phyloP scores from a whole-genome alignment of 2,329 filamentous ascomycete species.

The Plenodomus tracheiphilus region DNA sequence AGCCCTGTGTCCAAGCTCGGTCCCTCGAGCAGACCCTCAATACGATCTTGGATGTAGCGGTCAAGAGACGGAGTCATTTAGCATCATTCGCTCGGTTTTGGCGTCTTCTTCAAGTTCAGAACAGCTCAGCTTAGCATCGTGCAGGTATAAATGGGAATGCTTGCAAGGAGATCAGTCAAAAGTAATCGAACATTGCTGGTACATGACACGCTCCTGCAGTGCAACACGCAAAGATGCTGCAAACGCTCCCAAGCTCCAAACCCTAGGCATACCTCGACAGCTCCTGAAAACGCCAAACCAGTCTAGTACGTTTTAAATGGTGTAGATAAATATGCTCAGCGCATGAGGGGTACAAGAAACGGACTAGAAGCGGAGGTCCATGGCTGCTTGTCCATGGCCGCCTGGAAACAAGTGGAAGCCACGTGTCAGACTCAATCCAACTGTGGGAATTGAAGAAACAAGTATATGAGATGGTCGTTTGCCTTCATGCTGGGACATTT shows the following conservation, averaged over 20 bases:
- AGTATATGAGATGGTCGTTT: slow-evolving; percentile 12
- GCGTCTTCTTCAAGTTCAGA: no score
- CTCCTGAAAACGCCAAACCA: slow-evolving; percentile 21
- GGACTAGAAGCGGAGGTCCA: slow-evolving; percentile 12
- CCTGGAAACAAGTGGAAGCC: slow-evolving; percentile 4
- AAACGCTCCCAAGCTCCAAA: background rate
- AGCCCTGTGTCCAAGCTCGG: background rate
- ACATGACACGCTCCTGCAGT: background rate
- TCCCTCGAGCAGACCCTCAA: background rate
- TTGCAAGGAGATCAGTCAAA: background rate
- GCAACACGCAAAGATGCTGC: background rate
- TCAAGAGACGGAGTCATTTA: no score
- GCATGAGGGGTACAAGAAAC: slow-evolving; percentile 24
- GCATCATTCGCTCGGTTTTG: no score
- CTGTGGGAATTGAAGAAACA: slow-evolving; percentile 10
- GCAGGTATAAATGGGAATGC: background rate
- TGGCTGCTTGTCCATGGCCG: slow-evolving; percentile 7
- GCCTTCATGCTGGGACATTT: slow-evolving; percentile 14
- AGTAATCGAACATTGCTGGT: background rate
- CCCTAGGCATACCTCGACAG: background rate
- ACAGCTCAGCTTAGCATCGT: no score
- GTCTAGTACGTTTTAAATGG: slow-evolving; percentile 27
- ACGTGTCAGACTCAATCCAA: slow-evolving; percentile 27
- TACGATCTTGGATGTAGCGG: no score
- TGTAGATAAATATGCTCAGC: slow-evolving; percentile 14